Evolutionary conservation across 78 protist species (phyloP).

Genomic region (Dictyostelium discoideum): dicty_2.7 NC_007088.5:5117501-5118000

Average conservation of each 20-base stretch:
- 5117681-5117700: slow-evolving; percentile 5
- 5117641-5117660: slow-evolving; percentile 62
- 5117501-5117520: not conserved
- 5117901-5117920: slow-evolving; percentile 82
- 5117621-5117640: slow-evolving; percentile 76
- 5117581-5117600: not conserved
- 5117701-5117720: slow-evolving; percentile 86
- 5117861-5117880: slow-evolving; percentile 54
- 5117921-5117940: slow-evolving; percentile 57
- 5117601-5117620: slow-evolving; percentile 27
- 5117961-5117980: slow-evolving; percentile 17
- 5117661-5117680: not conserved
- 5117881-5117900: slow-evolving; percentile 57
- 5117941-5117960: slow-evolving; percentile 31
- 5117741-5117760: slow-evolving; percentile 28
- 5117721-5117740: slow-evolving; percentile 57
- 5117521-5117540: slow-evolving; percentile 21
- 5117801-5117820: slow-evolving; percentile 78
- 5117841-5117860: slow-evolving; percentile 73
- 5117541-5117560: not conserved
- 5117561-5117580: not conserved
- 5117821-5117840: slow-evolving; percentile 89
- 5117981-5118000: slow-evolving; percentile 48
- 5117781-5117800: slow-evolving; percentile 74
- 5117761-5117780: slow-evolving; percentile 78